These are phyloP conservation scores for Filobasidium floriforme DNA, from an alignment of 768 basidiomycete genomes.

Conservation along the genomic window DNA sequence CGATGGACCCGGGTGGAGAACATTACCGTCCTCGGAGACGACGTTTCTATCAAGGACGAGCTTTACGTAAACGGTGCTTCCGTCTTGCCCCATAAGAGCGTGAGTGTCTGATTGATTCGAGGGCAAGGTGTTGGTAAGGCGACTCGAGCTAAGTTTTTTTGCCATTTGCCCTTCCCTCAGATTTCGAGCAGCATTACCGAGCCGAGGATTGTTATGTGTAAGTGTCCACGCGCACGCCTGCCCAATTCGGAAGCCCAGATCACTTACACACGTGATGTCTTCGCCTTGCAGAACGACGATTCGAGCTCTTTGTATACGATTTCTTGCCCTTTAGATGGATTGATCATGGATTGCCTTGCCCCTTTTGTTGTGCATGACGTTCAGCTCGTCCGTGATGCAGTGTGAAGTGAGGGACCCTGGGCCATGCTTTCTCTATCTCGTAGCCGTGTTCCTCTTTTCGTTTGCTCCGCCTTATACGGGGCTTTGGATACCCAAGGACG, in stretches of 20 bases:
- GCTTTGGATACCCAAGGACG: too few species aligned
- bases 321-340: not conserved
- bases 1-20: constrained; percentile 48
- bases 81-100: constrained; percentile 46
- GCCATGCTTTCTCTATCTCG: too few species aligned
- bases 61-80: constrained; percentile 48
- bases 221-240: not conserved
- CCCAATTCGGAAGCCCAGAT: not conserved
- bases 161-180: constrained; percentile 23
- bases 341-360: not conserved
- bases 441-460: too few species aligned
- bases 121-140: too few species aligned
- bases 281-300: not conserved
- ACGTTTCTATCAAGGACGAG: constrained; percentile 51
- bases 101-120: constrained; percentile 23
- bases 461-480: too few species aligned
- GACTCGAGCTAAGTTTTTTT: too few species aligned
- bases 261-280: not conserved
- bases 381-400: too few species aligned
- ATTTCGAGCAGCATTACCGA: constrained; percentile 45
- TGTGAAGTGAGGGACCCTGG: too few species aligned
- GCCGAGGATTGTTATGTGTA: constrained; percentile 44
- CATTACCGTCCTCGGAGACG: constrained; percentile 49
- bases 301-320: not conserved
- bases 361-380: too few species aligned